Base-by-base conservation (phyloP, 2,329 filamentous ascomycete species). In the Hypoxylon sp. region DNA sequence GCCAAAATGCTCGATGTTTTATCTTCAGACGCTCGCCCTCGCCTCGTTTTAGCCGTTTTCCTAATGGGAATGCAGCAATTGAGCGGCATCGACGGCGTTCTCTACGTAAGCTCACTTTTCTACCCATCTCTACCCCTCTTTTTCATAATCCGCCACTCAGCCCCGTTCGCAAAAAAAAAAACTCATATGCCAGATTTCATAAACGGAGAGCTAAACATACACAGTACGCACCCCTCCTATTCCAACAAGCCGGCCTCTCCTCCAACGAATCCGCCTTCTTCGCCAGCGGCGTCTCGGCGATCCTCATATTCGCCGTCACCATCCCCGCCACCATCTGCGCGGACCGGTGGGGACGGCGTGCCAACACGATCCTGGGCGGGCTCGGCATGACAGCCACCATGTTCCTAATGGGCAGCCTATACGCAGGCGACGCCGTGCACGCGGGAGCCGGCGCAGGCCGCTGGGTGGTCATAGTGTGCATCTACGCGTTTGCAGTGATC, bases 51-150 rank as follows among this genome's bases (percentile, higher is more conserved):
- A 17, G 88, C 83, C 0, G 83, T 86, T 5, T 90, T 90, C 63
- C 77, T 90, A 22, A 83, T 90, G 80, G 84, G 80, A 0, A 85
- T 89, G 79, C 85, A 89, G 64, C 88, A 90, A 52, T 80, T 90
- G 10, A 84, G 81, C 17, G 88, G 88, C 0, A 90, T 90, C 42
- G 88, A 91, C 39, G 88, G 87, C 0, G 83, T 90, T 0, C 79
- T 90, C 1, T 89, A 88, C 68, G 63, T 71, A 62, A 81, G 44
- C 78, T 76, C 6, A 75, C 71, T 3, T 70, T 78, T 17, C 17
- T 0, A 10, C 1, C 39, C n/a, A 39, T 71, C 80, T 0, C 76
- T 77, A 1, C 6, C 5, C 10, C 1, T 10, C 11, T 14, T 17
- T 5, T 10, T 10, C 33, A 11, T 52, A 4, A 9, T n/a, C 11